phyloP scores from a whole-genome alignment of 2,329 filamentous ascomycete species.

The Lasiodiplodia theobromae region DNA sequence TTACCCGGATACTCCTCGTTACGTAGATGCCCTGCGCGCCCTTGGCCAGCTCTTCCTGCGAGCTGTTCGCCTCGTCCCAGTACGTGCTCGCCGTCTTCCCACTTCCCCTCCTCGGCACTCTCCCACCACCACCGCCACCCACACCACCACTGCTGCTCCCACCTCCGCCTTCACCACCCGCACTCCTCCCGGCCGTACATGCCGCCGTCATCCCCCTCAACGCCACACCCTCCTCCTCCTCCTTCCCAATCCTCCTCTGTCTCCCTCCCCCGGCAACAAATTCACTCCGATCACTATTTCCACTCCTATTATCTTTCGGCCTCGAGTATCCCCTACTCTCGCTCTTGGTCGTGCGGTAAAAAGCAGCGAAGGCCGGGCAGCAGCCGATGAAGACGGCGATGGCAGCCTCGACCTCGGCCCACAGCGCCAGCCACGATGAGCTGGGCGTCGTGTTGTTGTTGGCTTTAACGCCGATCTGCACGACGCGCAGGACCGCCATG shows the following conservation, averaged over 20 bases:
- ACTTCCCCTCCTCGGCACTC: neutral
- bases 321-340: constrained; percentile 29
- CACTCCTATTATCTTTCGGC: constrained; percentile 10
- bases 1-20: constrained; percentile 25
- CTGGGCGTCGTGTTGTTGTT: constrained; percentile 39
- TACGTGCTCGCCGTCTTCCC: constrained; percentile 8
- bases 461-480: constrained; percentile 43
- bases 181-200: neutral
- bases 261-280: neutral
- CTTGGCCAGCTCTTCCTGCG: constrained; percentile 17
- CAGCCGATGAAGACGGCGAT: constrained; percentile 42
- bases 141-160: neutral
- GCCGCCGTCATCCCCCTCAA: neutral
- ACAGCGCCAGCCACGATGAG: constrained; percentile 47
- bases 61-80: constrained; percentile 17
- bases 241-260: neutral
- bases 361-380: constrained; percentile 34
- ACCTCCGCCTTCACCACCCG: neutral
- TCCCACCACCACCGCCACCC: neutral
- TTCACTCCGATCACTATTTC: neutral
- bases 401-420: constrained; percentile 46
- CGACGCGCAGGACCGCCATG: constrained; percentile 40
- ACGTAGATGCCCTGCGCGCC: constrained; percentile 14
- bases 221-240: neutral
- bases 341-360: constrained; percentile 31